Evolutionary conservation across 345 rosid genomes (phyloP).

Genomic region (Anastatica hierochuntica): DNA sequence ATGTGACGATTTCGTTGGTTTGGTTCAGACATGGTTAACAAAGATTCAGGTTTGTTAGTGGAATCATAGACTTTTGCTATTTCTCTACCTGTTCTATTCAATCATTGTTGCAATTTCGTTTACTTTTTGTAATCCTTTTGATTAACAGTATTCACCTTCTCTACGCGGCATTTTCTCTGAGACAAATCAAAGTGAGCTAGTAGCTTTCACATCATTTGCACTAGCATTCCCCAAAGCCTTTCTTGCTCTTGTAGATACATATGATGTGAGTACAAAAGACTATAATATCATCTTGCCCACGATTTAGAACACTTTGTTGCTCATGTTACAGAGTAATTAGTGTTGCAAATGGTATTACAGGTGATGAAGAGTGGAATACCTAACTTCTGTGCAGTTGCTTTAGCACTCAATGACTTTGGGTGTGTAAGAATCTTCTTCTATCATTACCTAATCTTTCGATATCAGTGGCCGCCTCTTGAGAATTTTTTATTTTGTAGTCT

Average conservation of each 20-base stretch:
- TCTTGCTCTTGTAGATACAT: conserved; percentile 33
- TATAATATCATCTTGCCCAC: not conserved
- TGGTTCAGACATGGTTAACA: conserved; percentile 66
- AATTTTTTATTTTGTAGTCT: not conserved
- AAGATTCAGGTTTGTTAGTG: conserved; percentile 60
- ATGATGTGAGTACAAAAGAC: conserved; percentile 40
- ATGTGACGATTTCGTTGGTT: conserved; percentile 75
- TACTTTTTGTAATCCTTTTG: not conserved
- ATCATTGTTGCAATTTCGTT: not conserved
- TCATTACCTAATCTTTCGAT: not conserved
- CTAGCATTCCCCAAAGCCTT: conserved; percentile 86
- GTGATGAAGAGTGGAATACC: conserved; percentile 89
- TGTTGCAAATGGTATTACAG: conserved; percentile 30
- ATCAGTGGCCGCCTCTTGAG: not conserved
- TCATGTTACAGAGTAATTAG: conserved; percentile 3
- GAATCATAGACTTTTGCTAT: not conserved
- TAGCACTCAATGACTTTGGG: conserved; percentile 85
- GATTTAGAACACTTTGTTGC: not conserved
- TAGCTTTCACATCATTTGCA: conserved; percentile 87
- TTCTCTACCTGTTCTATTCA: not conserved
- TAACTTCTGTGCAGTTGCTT: conserved; percentile 91
- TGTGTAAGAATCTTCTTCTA: conserved; percentile 31
- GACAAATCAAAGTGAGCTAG: conserved; percentile 93
- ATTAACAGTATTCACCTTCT: conserved; percentile 46
- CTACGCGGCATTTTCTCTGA: conserved; percentile 55